Evolutionary conservation across 352 stramenopile species (phyloP), one percentile per base, ranked within the genome.

Genomic region (Pythium biforme): DNA sequence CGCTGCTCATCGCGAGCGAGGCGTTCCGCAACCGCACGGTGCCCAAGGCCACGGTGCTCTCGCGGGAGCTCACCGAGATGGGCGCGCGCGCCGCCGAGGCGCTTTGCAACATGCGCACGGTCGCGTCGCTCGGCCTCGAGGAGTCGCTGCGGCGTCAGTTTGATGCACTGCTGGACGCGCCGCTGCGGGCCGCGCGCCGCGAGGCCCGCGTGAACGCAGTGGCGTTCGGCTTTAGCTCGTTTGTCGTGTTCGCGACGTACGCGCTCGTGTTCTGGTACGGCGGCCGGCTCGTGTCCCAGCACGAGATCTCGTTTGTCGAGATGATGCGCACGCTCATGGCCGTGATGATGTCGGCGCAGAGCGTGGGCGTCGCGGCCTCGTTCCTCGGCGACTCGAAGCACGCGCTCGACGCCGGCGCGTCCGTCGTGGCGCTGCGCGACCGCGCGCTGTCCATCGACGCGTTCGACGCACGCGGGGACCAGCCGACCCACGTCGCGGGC

Each of bases 191-290:
- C 71, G 57, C 34, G 29, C n/a, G 22, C 12, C 31, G 31, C 3
- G 49, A 64, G 33, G 57, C 65, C 22, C 64, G 62, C 15, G 39
- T 68, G 2, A 58, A 67, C 33, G 64, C 48, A 9, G n/a, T 72
- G 19, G 64, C 64, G 31, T 53, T 74, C 73, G 95, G 54, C 50
- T 96, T 45, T 49, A 95, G 17, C 79, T 95, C 65, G n/a, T 57
- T 56, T 7, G 70, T 81, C 27, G 27, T 55, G 48, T 23, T 55
- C 48, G 48, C 48, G 4, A 55, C 48, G 3, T 55, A 41, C 27
- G 41, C 48, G 48, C 27, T 55, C 20, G 48, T 55, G 25, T 55
- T 55, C 26, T 55, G 48, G 48, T 55, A 55, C 15, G 48, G 48
- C 11, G 48, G 48, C 3, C 3, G 9, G 48, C 27, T 68, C 26